Base-by-base conservation (phyloP, 1,284 basidiomycete species). In the Termitomyces sp. region DNA sequence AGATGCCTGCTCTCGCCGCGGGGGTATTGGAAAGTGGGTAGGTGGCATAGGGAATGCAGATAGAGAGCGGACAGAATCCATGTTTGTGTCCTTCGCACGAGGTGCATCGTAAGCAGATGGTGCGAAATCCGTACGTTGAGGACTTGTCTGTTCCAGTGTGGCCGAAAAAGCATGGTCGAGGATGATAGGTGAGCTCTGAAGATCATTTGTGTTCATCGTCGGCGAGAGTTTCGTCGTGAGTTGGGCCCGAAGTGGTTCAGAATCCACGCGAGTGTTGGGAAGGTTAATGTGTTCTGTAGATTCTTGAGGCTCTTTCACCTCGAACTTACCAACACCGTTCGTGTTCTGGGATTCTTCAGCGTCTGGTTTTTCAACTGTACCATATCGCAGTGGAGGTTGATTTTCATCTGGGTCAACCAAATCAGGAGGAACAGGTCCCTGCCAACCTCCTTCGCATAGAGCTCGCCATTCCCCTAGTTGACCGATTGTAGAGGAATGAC, bases 361-460 rank as follows among this genome's bases (percentile, higher is more conserved):
- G 19, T 49, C 52, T 10, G 21, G 14, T 26, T 46, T 50, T 42
- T 55, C 53, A 28, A 13, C 10, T 11, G n/a, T n/a, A 18, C 26
- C n/a, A 40, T 56, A 53, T n/a, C 45, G 18, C 34, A 53, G 54
- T 38, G 47, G 33, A 51, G 39, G 41, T 33, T 58, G 56, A 26
- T 47, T 35, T 37, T 51, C 56, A 21, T 71, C 70, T 16, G 70
- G 55, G 49, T 80, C 73, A 0, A 77, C 78, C 3, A 87, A 64
- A 60, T 77, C 78, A 35, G 67, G 64, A 0, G 86, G 87, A 3
- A 83, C 55, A 3, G 74, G 62, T 0, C 81, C 81, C 5, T 71
- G 71, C 85, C 87, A 91, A 11, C 80, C 80, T 8, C 84, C 86
- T 67, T 91, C 88, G 59, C 88, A 89, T 6, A 86, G 68, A 2